These are phyloP conservation scores for Phaffia australis DNA, from an alignment of 768 basidiomycete genomes.

Conservation along the genomic window DNA sequence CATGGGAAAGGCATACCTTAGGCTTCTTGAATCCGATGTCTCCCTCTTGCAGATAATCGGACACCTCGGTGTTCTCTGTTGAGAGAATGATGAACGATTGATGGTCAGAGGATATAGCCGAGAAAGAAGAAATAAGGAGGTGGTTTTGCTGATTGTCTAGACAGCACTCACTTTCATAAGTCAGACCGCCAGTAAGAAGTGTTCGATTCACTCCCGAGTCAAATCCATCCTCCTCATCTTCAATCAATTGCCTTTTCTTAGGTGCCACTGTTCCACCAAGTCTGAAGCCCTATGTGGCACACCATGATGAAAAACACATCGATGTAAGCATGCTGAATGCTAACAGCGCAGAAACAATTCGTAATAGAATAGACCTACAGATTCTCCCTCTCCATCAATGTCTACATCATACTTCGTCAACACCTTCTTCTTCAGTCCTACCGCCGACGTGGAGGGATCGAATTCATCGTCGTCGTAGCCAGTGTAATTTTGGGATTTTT, in stretches of 20 bases:
- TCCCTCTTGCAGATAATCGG: conserved; percentile 84
- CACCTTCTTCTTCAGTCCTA: conserved; percentile 70
- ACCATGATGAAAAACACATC: not conserved
- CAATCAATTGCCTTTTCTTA: conserved; percentile 33
- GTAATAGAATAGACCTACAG: conserved; percentile 40
- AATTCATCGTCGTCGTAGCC: conserved; percentile 98
- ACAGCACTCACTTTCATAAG: conserved; percentile 67
- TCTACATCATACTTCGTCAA: conserved; percentile 91
- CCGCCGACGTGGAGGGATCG: conserved; percentile 43
- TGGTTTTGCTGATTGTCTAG: not conserved
- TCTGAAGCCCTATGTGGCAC: conserved; percentile 59
- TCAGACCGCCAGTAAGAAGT: conserved; percentile 55
- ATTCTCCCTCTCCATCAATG: conserved; percentile 60
- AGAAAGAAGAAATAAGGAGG: not conserved
- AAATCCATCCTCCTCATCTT: conserved; percentile 45
- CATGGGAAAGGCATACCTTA: conserved; percentile 47
- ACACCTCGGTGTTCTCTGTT: conserved; percentile 67
- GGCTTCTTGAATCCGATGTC: conserved; percentile 92
- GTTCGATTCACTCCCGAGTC: conserved; percentile 65
- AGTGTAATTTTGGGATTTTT: conserved; percentile 64
- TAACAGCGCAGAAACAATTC: conserved; percentile 10
- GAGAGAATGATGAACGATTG: not conserved
- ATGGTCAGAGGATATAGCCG: not conserved
- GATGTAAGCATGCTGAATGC: conserved; percentile 12
- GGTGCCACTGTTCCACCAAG: conserved; percentile 48